Percentiles rank a stretch among this genome's conserved stretches.
Conservation (phyloP, 495 filamentous ascomycete species). For the Wilcoxina mikolae region DNA sequence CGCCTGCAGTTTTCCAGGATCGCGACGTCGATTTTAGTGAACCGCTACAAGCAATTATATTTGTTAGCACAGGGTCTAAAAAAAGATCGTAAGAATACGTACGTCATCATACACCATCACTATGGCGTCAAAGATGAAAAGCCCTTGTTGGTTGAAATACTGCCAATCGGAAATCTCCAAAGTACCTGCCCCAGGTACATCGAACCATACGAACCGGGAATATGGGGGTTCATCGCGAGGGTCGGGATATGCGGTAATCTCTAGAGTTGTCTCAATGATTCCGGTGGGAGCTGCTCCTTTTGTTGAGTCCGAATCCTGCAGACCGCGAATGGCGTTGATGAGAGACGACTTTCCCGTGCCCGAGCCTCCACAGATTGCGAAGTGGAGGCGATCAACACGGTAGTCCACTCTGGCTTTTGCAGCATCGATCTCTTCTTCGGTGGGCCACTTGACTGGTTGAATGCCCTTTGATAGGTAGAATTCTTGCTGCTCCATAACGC, state of each 20-base stretch:
- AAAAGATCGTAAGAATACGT: not conserved
- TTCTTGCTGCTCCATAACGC: not conserved
- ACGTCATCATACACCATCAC: constrained; percentile 5
- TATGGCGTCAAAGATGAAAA: constrained; percentile 19
- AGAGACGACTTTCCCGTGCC: constrained; percentile 17
- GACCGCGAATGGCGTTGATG: constrained; percentile 18
- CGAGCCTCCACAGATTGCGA: constrained; percentile 12
- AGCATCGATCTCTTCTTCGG: not conserved
- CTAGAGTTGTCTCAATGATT: constrained; percentile 9
- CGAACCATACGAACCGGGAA: constrained; percentile 16
- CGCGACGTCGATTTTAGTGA: constrained; percentile 9
- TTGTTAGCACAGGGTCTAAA: not conserved
- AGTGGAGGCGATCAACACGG: constrained; percentile 6
- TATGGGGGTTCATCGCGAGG: not conserved
- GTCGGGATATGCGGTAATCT: constrained; percentile 8
- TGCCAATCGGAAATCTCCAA: constrained; percentile 11
- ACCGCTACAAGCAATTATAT: constrained; percentile 2
- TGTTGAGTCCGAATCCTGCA: not conserved
- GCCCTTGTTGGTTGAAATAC: constrained; percentile 22
- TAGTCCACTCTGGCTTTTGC: not conserved
- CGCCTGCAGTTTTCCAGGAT: constrained; percentile 15
- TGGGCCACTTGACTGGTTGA: not conserved
- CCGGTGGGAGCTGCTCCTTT: constrained; percentile 6
- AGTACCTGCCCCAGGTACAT: constrained; percentile 24
- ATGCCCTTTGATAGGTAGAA: not conserved